Conservation (phyloP, 495 filamentous ascomycete species). For the Endocarpon pusillum region DNA sequence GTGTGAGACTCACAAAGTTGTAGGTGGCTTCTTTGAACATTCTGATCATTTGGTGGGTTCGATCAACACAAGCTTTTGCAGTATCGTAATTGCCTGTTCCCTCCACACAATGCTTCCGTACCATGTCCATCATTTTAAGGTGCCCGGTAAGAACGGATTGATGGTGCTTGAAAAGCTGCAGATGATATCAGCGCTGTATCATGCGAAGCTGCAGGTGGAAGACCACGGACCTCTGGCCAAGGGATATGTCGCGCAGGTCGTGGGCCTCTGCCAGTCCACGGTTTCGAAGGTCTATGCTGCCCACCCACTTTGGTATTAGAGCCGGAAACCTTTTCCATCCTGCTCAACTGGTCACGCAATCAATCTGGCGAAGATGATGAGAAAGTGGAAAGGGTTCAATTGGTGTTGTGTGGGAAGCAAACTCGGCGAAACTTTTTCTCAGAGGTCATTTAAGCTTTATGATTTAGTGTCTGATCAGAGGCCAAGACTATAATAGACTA, state of each 20-base stretch:
- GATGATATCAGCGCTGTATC: not conserved
- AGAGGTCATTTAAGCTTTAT: no score
- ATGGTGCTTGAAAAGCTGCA: conserved; percentile 17
- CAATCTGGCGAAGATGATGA: no score
- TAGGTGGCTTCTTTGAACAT: conserved; percentile 8
- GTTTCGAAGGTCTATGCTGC: conserved; percentile 9
- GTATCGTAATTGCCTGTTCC: conserved; percentile 10
- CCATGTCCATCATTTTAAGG: conserved; percentile 18
- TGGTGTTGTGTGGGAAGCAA: no score
- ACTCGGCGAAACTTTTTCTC: no score
- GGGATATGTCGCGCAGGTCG: conserved; percentile 13
- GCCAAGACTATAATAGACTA: no score
- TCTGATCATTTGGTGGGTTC: conserved; percentile 12
- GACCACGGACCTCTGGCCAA: conserved; percentile 10
- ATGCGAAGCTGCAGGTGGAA: not conserved
- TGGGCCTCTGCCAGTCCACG: conserved; percentile 12
- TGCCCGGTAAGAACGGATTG: conserved; percentile 18
- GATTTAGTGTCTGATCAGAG: no score
- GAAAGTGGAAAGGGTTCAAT: no score
- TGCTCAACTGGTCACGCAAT: no score
- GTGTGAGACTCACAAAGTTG: conserved; percentile 10
- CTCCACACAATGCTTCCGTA: conserved; percentile 14
- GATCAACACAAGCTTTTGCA: conserved; percentile 11
- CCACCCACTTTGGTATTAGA: conserved; percentile 12
- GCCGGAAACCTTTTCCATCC: no score